Evolutionary conservation across 805 yeast species (phyloP).

Genomic region (Geotrichum ghanense): DNA sequence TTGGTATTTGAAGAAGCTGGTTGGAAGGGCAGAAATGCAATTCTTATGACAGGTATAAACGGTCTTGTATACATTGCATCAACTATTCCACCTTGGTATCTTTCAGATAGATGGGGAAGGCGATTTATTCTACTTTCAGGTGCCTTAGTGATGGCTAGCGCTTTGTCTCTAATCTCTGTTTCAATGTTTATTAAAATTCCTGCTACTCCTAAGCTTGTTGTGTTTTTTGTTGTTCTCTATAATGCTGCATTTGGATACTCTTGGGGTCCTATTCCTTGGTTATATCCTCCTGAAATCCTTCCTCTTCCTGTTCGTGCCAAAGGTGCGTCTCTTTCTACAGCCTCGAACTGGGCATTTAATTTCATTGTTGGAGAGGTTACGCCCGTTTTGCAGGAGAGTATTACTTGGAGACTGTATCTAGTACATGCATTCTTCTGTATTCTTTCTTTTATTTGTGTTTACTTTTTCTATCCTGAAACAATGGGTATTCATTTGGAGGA

Average conservation of each 20-base stretch:
- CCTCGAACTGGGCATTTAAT: constrained; percentile 88
- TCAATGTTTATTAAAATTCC: constrained; percentile 39
- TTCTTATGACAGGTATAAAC: constrained; percentile 82
- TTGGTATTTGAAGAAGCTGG: constrained; percentile 92
- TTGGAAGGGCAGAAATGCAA: constrained; percentile 80
- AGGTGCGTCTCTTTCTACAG: constrained; percentile 84
- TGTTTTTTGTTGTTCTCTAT: constrained; percentile 61
- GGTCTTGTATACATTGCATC: constrained; percentile 47
- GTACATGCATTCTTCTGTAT: constrained; percentile 73
- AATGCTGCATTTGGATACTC: constrained; percentile 77
- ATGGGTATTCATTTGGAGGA: constrained; percentile 83
- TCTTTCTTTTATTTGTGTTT: constrained; percentile 61
- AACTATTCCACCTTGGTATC: constrained; percentile 83
- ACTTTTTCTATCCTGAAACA: constrained; percentile 74
- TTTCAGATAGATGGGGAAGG: constrained; percentile 87
- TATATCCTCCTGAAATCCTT: constrained; percentile 73
- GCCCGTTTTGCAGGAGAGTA: constrained; percentile 66
- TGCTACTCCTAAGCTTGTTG: constrained; percentile 60
- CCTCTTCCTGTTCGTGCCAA: constrained; percentile 79
- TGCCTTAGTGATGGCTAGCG: constrained; percentile 64
- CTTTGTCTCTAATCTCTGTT: constrained; percentile 54
- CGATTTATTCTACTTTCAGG: constrained; percentile 72
- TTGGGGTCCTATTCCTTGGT: constrained; percentile 95
- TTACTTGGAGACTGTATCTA: constrained; percentile 71
- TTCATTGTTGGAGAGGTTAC: constrained; percentile 88